A percentile compares a stretch with the other conserved stretches of the same genome.
phyloP scores from a whole-genome alignment of 257 asterid species.

The Henckelia pumila region DNA sequence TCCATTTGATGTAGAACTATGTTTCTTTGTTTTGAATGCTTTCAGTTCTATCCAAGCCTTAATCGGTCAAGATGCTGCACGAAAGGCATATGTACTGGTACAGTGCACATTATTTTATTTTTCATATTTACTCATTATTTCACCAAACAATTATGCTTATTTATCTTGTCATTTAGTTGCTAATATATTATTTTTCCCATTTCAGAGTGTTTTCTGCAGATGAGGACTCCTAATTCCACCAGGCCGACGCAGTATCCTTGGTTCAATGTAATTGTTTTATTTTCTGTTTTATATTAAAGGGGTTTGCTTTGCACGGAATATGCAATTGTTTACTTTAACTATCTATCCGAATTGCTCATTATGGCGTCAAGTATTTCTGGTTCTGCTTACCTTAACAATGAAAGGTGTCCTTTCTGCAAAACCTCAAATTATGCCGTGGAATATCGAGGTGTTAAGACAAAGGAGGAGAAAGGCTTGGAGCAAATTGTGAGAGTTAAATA shows the following conservation, averaged over 20 bases:
- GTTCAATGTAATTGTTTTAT: background rate
- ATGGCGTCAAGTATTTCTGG: slow-evolving; percentile 8
- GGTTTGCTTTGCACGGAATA: background rate
- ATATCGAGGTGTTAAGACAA: slow-evolving; percentile 86
- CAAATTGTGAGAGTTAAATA: slow-evolving; percentile 64
- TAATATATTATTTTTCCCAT: slow-evolving; percentile 25
- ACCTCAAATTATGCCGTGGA: slow-evolving; percentile 91
- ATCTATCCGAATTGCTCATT: slow-evolving; percentile 12
- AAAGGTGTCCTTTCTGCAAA: slow-evolving; percentile 95
- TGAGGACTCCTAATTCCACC: slow-evolving; percentile 91
- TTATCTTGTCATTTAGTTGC: slow-evolving; percentile 6
- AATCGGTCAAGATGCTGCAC: slow-evolving; percentile 95
- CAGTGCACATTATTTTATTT: slow-evolving; percentile 15
- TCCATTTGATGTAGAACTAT: slow-evolving; percentile 19
- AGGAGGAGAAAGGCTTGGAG: slow-evolving; percentile 93
- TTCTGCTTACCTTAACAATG: slow-evolving; percentile 42
- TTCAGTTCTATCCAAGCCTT: slow-evolving; percentile 97
- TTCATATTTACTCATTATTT: slow-evolving; percentile 18
- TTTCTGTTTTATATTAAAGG: background rate
- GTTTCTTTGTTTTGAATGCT: slow-evolving; percentile 26
- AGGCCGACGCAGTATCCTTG: slow-evolving; percentile 98
- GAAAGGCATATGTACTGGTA: slow-evolving; percentile 99
- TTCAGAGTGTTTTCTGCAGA: slow-evolving; percentile 93
- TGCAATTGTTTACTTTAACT: background rate
- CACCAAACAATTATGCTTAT: background rate